Percentiles rank a stretch among this genome's conserved stretches.
Evolutionary conservation across 148 eudicot species (phyloP).

Genomic region (Diospyros kaki): DNA sequence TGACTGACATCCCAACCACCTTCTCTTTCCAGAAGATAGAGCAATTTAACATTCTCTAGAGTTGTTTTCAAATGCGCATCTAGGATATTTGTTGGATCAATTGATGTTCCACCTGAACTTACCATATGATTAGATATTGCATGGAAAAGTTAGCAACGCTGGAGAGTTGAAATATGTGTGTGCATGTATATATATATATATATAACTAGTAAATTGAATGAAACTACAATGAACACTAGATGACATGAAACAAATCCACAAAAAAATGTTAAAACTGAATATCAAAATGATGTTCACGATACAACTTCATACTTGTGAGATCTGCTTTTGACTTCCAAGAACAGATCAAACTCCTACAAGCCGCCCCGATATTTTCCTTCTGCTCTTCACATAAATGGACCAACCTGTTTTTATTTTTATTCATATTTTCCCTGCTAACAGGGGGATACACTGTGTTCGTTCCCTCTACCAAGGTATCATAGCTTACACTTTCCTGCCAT

Average conservation of each 20-base stretch:
- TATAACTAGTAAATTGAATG: no score
- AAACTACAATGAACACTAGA: background rate
- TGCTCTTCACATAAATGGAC: no score
- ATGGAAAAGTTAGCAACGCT: background rate
- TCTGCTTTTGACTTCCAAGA: no score
- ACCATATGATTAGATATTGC: background rate
- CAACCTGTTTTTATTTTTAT: no score
- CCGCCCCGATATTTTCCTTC: background rate
- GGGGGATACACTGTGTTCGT: background rate
- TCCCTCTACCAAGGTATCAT: background rate
- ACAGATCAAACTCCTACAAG: background rate
- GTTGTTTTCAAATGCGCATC: constrained; percentile 59
- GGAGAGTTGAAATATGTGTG: no score
- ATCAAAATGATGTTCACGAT: background rate
- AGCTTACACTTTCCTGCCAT: background rate
- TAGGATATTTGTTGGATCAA: constrained; percentile 28
- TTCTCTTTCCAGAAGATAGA: constrained; percentile 87
- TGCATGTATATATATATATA: no score
- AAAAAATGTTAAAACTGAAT: background rate
- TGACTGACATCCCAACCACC: constrained; percentile 70
- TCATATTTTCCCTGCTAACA: background rate
- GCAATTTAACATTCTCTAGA: constrained; percentile 72
- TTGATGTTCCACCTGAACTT: constrained; percentile 41
- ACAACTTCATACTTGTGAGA: background rate
- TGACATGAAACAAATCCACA: background rate